Percentiles rank a stretch among this genome's conserved stretches.
phyloP scores from a whole-genome alignment of 192 early-diverging fungal genomes.

The Cladochytrium replicatum region DNA sequence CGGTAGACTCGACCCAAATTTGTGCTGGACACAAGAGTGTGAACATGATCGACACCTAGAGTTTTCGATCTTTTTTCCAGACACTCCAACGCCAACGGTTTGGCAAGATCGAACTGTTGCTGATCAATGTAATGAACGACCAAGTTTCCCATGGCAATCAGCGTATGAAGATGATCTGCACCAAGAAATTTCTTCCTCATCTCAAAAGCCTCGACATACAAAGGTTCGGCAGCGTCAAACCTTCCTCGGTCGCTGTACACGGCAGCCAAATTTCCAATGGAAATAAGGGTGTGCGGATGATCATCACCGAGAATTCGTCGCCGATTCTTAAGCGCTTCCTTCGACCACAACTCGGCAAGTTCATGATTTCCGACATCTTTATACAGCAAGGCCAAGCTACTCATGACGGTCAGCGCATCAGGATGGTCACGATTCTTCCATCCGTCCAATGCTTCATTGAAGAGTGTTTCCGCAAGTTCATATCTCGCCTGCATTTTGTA shows the following conservation, averaged over 20 bases:
- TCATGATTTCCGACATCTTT: background rate
- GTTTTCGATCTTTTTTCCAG: background rate
- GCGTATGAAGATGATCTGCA: background rate
- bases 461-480: background rate
- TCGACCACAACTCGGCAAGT: background rate
- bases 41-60: background rate
- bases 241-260: background rate
- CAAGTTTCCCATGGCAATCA: background rate
- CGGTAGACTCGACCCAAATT: background rate
- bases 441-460: background rate
- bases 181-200: background rate
- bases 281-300: background rate
- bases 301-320: background rate
- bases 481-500: background rate
- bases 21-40: background rate
- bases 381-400: background rate
- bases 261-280: background rate
- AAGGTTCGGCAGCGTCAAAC: background rate
- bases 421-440: background rate
- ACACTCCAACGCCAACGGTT: background rate
- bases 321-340: background rate
- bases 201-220: background rate
- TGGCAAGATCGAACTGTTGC: background rate
- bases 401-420: background rate
- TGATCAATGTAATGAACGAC: background rate